Conservation (phyloP, 192 early-diverging fungal species). For the Lobosporangium transversale region DNA sequence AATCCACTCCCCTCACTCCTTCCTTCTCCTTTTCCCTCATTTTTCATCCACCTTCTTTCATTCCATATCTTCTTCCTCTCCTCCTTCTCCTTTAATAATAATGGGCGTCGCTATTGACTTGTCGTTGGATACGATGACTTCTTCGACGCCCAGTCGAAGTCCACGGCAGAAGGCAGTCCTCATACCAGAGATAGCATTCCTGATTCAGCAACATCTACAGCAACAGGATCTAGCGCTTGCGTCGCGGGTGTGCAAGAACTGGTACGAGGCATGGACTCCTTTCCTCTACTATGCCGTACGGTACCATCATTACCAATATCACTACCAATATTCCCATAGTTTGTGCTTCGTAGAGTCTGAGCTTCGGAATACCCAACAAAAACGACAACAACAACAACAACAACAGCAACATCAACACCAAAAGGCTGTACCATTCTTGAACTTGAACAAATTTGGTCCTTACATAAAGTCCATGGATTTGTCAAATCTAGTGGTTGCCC, state of each 20-base stretch:
- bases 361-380: not conserved
- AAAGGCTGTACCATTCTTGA: conserved; percentile 15
- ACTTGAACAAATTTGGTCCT: conserved; percentile 32
- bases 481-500: conserved; percentile 29
- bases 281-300: conserved; percentile 38
- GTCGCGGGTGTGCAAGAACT: conserved; percentile 27
- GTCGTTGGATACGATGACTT: not conserved
- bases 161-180: conserved; percentile 22
- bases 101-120: conserved; percentile 27
- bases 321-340: not conserved
- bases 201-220: conserved; percentile 30
- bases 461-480: conserved; percentile 33
- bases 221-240: conserved; percentile 33
- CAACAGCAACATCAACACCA: conserved; percentile 4
- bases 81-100: not conserved
- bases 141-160: not conserved
- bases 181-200: conserved; percentile 42
- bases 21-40: not conserved
- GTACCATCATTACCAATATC: conserved; percentile 10
- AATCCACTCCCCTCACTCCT: too few relatives aligned
- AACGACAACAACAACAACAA: not conserved
- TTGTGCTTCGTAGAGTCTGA: not conserved
- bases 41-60: not conserved
- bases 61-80: conserved; percentile 5
- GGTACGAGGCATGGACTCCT: conserved; percentile 40